Evolutionary conservation across 306 rosid genomes (phyloP), one percentile per base, ranked within the genome.

Genomic region (Aeschynomene evenia): DNA sequence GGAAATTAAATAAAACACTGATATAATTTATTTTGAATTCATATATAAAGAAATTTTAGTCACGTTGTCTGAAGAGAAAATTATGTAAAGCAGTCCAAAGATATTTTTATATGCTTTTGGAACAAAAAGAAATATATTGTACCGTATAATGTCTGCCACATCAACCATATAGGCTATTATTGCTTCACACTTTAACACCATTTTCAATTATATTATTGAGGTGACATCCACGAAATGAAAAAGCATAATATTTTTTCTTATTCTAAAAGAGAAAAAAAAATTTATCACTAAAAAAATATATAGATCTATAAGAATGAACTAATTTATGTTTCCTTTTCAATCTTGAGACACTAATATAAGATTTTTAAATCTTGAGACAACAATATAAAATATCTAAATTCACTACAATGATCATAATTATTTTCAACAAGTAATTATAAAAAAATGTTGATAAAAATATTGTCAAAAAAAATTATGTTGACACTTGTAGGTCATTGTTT

Each of bases 31-130:
- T 29, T 61, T 21, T 40, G 28, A 15, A 20, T 15, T 23, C 48
- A 60, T 40, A 60, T 40, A 40, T 14, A 67, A 55, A 15, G 36
- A 13, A 29, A 34, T 62, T 33, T 33, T 62, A 77, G 45, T 22
- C 58, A 54, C 12, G 23, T 6, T 77, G 26, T 63, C 39, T 68
- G 36, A 46, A 33, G 63, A 63, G 36, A 70, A 55, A 63, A 71
- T 20, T 33, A 77, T 18, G 42, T 29, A 48, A 42, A 6, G 42
- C 53, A 66, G 45, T 46, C 19, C 19, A n/a, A 45, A 4, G 51
- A 45, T 37, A 37, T 15, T 45, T 45, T 45, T 45, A 45, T n/a
- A 45, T 15, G 18, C 19, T 45, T 14, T n/a, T 5, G 5, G 20
- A 9, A n/a, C 6, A n/a, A 16, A n/a, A 45, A n/a, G 5, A n/a